phyloP scores from a whole-genome alignment of 2,329 filamentous ascomycete species.

The Neonectria coccinea region DNA sequence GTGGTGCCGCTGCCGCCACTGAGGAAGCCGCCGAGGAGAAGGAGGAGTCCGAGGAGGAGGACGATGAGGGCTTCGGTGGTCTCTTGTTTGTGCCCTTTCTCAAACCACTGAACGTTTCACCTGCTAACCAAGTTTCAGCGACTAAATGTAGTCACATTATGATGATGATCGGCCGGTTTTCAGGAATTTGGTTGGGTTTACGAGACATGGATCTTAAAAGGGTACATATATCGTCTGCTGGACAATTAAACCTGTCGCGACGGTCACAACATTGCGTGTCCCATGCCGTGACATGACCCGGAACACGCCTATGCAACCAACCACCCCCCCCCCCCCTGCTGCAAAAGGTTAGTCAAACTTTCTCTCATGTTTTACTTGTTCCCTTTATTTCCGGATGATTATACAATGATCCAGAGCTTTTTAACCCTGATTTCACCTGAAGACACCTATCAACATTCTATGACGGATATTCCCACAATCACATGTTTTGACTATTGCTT shows the following conservation, averaged over 20 bases:
- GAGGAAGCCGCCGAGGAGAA: slow-evolving; percentile 70
- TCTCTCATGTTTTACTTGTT: slow-evolving; percentile 10
- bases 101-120: too few species aligned
- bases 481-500: slow-evolving; percentile 37
- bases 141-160: slow-evolving; percentile 59
- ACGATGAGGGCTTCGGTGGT: slow-evolving; percentile 80
- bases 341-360: slow-evolving; percentile 60
- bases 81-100: slow-evolving; percentile 70
- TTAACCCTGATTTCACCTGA: slow-evolving; percentile 74
- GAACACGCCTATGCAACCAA: slow-evolving; percentile 29
- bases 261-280: slow-evolving; percentile 45
- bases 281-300: slow-evolving; percentile 42
- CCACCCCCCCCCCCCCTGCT: slow-evolving; percentile 1
- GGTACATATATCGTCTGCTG: slow-evolving; percentile 63
- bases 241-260: slow-evolving; percentile 54
- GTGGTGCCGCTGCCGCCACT: slow-evolving; percentile 60
- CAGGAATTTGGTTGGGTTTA: slow-evolving; percentile 59
- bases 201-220: slow-evolving; percentile 55
- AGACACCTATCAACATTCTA: slow-evolving; percentile 69
- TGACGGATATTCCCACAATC: slow-evolving; percentile 58
- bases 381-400: slow-evolving; percentile 61
- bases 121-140: slow-evolving; percentile 60
- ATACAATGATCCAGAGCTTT: slow-evolving; percentile 71
- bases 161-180: slow-evolving; percentile 56
- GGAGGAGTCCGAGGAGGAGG: slow-evolving; percentile 74